Conservation (phyloP, 2,329 filamentous ascomycete genomes). For the Alternaria sp. region DNA sequence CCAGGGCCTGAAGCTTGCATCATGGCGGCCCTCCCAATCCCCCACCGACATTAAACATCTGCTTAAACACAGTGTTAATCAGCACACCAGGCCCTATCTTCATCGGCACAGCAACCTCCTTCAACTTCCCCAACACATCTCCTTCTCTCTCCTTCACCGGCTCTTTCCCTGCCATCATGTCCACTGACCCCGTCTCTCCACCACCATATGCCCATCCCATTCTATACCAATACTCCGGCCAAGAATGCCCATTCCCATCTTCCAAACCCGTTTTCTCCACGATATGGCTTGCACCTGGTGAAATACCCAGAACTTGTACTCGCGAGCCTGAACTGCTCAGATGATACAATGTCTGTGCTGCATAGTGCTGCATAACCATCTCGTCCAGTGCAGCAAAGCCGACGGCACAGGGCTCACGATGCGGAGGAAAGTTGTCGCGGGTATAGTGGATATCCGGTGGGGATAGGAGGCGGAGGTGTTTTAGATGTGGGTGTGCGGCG, state of each 20-base stretch:
- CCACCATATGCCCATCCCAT: fast-evolving
- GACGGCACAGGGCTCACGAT: neutral
- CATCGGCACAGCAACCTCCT: neutral
- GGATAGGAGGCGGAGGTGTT: neutral
- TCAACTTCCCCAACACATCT: neutral
- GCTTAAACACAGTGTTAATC: neutral
- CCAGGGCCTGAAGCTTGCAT: no score
- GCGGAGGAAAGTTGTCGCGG: neutral
- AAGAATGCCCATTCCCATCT: neutral
- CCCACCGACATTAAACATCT: neutral
- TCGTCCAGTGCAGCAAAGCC: neutral
- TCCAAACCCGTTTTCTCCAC: neutral
- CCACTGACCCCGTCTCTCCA: neutral
- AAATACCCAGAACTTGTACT: neutral
- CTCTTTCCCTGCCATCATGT: neutral
- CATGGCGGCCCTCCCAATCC: neutral
- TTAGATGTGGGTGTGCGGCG: neutral
- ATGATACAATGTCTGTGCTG: neutral
- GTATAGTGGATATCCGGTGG: neutral
- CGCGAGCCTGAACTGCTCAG: neutral
- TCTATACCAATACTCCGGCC: neutral
- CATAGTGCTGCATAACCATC: neutral
- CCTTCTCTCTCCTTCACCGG: neutral
- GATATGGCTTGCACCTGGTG: neutral
- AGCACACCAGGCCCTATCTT: neutral